Base-by-base conservation (phyloP, 164 flowering plant species). In the Tetrastigma voinierianum region DNA sequence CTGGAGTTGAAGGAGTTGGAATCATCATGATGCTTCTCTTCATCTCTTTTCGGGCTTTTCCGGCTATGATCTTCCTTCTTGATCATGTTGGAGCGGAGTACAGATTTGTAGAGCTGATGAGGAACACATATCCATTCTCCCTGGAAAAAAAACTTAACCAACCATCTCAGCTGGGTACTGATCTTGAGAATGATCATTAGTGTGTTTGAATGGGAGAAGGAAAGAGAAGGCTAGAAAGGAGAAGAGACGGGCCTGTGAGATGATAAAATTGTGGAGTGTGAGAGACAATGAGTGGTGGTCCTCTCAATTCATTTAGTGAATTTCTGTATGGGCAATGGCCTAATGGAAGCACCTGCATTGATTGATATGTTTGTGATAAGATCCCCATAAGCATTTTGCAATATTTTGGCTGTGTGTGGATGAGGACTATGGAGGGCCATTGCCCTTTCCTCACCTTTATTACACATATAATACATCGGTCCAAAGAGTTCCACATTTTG, bases 1-100 rank as follows among this genome's bases (percentile, higher is more conserved):
- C 82, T 68, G 16, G 76, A 71, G 64, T 63, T 77, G 52, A 81
- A 57, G 17, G 84, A 65, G 3, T 32, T 32, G 40, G 40, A 32
- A 59, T 44, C 43, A 59, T 17, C 66, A 32, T 14, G 8, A 8
- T 23, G 9, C 16, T 45, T 48, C 51, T 19, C 12, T 57, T 13
- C 14, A 49, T 58, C 1, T 49, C 13, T n/a, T 49, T 4, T 4
- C 15, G 0, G 10, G 32, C 12, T 3, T 46, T 15, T 51, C 2
- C 5, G 16, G 40, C 10, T 6, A 11, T 23, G 12, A 12, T 59
- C 19, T 52, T 51, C 9, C 46, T 46, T 15, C 20, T 48, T 53
- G 16, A 13, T 59, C 68, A 44, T 52, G 61, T 24, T 20, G 20
- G 62, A 61, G 51, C 10, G 4, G 40, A 25, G 54, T 57, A 11